Percentiles rank a stretch among this genome's conserved stretches.
These are phyloP conservation scores for Meira nashicola DNA, from an alignment of 1,284 basidiomycete genomes.

Conservation along the genomic window DNA sequence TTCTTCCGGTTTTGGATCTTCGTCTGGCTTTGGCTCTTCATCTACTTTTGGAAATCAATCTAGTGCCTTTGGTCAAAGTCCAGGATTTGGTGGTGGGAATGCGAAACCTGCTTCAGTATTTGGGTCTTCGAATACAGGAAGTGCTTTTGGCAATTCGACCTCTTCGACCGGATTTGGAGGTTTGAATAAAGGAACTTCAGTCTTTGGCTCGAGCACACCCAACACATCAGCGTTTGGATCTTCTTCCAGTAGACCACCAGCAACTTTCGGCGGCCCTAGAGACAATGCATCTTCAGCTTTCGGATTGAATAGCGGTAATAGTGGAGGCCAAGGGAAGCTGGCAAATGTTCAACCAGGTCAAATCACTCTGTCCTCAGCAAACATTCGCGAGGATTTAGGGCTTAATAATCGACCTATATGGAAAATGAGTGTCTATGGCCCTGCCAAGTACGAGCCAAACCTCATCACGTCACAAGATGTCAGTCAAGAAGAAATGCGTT, in stretches of 20 bases:
- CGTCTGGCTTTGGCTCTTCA: slow-evolving; percentile 1
- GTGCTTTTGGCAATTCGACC: too few species aligned
- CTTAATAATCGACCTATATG: slow-evolving; percentile 60
- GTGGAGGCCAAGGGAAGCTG: neutral
- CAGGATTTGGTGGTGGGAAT: slow-evolving; percentile 16
- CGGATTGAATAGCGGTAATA: neutral
- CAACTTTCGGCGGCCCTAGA: slow-evolving; percentile 14
- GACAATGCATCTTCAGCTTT: slow-evolving; percentile 6
- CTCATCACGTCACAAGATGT: slow-evolving; percentile 67
- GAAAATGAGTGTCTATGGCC: slow-evolving; percentile 72
- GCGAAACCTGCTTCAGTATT: neutral
- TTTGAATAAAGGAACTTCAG: neutral
- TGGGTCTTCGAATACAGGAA: slow-evolving; percentile 1
- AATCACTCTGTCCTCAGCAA: slow-evolving; percentile 2
- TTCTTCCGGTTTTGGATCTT: slow-evolving; percentile 3
- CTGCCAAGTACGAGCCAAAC: slow-evolving; percentile 69
- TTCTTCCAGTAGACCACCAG: slow-evolving; percentile 8
- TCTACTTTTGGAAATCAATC: neutral
- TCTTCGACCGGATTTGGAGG: too few species aligned
- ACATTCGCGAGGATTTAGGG: slow-evolving; percentile 13
- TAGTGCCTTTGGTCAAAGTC: neutral
- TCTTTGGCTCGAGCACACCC: slow-evolving; percentile 22
- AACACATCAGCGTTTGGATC: slow-evolving; percentile 27
- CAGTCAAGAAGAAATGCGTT: slow-evolving; percentile 69
- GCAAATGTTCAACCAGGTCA: slow-evolving; percentile 9